Conservation (phyloP, 2,329 filamentous ascomycete genomes). For the Fusarium vanettenii region DNA sequence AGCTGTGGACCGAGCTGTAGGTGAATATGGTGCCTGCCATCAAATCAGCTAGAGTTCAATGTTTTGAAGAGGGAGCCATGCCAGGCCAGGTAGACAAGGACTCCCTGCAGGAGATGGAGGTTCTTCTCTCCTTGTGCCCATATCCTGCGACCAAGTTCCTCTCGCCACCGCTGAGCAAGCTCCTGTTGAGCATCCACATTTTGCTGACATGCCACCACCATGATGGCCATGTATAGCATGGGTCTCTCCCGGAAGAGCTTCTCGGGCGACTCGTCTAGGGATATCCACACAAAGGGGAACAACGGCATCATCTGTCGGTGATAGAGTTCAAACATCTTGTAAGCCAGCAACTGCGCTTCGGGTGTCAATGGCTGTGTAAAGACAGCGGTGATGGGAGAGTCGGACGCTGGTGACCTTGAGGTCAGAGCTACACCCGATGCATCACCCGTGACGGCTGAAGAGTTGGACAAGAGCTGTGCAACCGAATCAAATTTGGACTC, state of each 20-base stretch:
- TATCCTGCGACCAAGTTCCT: constrained; percentile 10
- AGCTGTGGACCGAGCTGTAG: constrained; percentile 8
- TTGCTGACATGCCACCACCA: constrained; percentile 18
- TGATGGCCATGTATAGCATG: constrained; percentile 20
- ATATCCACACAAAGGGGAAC: constrained; percentile 15
- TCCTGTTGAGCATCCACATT: not conserved
- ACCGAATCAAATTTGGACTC: constrained; percentile 26
- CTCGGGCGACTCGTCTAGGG: not conserved
- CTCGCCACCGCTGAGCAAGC: constrained; percentile 14
- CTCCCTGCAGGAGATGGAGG: not conserved
- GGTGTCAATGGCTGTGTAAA: constrained; percentile 3
- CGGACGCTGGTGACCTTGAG: not conserved
- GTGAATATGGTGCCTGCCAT: constrained; percentile 13
- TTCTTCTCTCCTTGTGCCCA: constrained; percentile 15
- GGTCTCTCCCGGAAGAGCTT: not conserved
- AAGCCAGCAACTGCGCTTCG: not conserved
- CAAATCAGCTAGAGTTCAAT: not conserved
- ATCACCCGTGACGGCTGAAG: not conserved
- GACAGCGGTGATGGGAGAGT: not conserved
- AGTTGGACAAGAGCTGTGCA: constrained; percentile 1
- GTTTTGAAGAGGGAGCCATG: not conserved
- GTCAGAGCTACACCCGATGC: not conserved
- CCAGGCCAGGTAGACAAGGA: constrained; percentile 18
- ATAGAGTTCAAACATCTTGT: constrained; percentile 1
- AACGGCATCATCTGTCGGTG: constrained; percentile 15